Conservation (phyloP, 1,139 yeast species). For the Saccharomycopsis hybrid region DNA sequence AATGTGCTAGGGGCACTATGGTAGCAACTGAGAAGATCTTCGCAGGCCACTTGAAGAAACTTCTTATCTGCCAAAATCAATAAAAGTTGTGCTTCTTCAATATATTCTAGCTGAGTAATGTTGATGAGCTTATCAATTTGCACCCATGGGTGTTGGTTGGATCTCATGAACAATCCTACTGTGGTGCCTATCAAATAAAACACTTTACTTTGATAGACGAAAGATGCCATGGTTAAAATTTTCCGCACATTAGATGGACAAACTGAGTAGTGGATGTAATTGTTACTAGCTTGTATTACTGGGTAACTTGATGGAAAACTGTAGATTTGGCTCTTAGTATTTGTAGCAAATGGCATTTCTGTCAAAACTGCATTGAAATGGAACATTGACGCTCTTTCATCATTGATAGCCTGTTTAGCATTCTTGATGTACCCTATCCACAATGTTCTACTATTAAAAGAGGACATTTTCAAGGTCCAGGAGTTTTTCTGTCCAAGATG, state of each 20-base stretch:
- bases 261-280: slow-evolving; percentile 1
- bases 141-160: slow-evolving; percentile 10
- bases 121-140: slow-evolving; percentile 5
- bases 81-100: slow-evolving; percentile 13
- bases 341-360: background rate
- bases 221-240: slow-evolving; percentile 2
- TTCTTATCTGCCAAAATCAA: slow-evolving; percentile 17
- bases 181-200: slow-evolving; percentile 11
- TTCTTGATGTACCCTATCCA: slow-evolving; percentile 13
- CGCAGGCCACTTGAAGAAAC: slow-evolving; percentile 12
- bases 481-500: slow-evolving; percentile 15
- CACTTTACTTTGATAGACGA: background rate
- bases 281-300: slow-evolving; percentile 8
- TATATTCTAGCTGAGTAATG: slow-evolving; percentile 9
- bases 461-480: slow-evolving; percentile 11
- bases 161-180: slow-evolving; percentile 13
- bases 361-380: slow-evolving; percentile 10
- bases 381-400: background rate
- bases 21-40: slow-evolving; percentile 5
- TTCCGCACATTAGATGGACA: slow-evolving; percentile 1
- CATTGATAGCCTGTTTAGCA: background rate
- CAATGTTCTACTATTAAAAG: slow-evolving; percentile 5
- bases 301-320: slow-evolving; percentile 1
- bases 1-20: background rate
- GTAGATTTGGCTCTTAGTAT: background rate